phyloP scores from a whole-genome alignment of 352 stramenopile genomes.

The Pythium pyrilobum region DNA sequence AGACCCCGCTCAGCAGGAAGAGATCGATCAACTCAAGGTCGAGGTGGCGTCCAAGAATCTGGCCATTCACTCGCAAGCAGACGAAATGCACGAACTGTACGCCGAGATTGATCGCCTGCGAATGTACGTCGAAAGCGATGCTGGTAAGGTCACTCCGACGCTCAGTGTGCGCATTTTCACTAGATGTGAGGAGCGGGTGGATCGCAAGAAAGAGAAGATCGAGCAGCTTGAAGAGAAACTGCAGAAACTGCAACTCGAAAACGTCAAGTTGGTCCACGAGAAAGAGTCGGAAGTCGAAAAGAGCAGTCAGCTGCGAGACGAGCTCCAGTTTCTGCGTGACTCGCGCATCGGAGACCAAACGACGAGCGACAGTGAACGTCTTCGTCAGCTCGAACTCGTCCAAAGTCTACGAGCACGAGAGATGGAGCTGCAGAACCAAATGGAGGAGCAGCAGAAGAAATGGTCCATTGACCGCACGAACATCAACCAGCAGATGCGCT shows the following conservation, averaged over 20 bases:
- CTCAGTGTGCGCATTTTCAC: too few relatives aligned
- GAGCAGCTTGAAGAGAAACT: slow-evolving; percentile 25
- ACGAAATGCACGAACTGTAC: slow-evolving; percentile 55
- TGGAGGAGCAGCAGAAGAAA: slow-evolving; percentile 61
- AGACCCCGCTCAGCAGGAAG: slow-evolving; percentile 39
- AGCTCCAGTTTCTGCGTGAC: slow-evolving; percentile 54
- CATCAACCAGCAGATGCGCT: slow-evolving; percentile 41
- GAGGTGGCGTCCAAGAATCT: slow-evolving; percentile 48
- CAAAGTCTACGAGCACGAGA: slow-evolving; percentile 42
- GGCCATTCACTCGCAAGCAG: slow-evolving; percentile 51
- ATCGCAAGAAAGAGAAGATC: slow-evolving; percentile 33
- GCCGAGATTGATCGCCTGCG: slow-evolving; percentile 52
- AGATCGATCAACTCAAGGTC: slow-evolving; percentile 53
- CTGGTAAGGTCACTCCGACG: too few relatives aligned
- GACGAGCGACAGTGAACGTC: slow-evolving; percentile 48
- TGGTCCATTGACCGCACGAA: slow-evolving; percentile 40
- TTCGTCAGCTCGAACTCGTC: slow-evolving; percentile 54
- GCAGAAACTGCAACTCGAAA: slow-evolving; percentile 35
- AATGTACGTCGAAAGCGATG: slow-evolving; percentile 14
- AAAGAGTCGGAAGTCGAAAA: slow-evolving; percentile 41
- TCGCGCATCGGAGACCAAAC: slow-evolving; percentile 40
- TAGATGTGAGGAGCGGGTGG: slow-evolving; percentile 34
- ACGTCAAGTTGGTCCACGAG: slow-evolving; percentile 44
- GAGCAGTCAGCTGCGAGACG: slow-evolving; percentile 36
- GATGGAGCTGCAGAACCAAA: slow-evolving; percentile 39